Conservation (phyloP, 2,329 filamentous ascomycete species). For the Fusarium denticulatum region DNA sequence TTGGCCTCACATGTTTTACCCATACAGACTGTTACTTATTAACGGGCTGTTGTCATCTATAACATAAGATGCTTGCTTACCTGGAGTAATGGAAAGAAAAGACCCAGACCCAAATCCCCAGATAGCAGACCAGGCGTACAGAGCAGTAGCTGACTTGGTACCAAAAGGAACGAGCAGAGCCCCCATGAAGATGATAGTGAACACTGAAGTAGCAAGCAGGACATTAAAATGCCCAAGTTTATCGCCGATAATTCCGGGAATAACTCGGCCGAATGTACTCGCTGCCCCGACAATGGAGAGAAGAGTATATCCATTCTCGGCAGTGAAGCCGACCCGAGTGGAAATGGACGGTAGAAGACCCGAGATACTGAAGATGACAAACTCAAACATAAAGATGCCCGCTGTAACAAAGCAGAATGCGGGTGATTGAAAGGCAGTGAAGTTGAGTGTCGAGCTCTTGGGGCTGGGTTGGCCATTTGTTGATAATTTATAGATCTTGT, state of each 20-base stretch:
- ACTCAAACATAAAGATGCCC: slow-evolving; percentile 58
- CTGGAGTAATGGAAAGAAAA: slow-evolving; percentile 55
- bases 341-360: slow-evolving; percentile 59
- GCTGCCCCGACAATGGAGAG: slow-evolving; percentile 56
- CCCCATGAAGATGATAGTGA: slow-evolving; percentile 54
- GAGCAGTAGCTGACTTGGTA: slow-evolving; percentile 48
- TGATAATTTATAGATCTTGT: slow-evolving; percentile 30
- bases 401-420: slow-evolving; percentile 54
- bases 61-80: slow-evolving; percentile 13
- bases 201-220: slow-evolving; percentile 33
- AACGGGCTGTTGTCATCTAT: not conserved
- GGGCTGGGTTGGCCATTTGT: slow-evolving; percentile 5
- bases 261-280: slow-evolving; percentile 54
- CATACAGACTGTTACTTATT: slow-evolving; percentile 51
- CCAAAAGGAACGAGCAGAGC: slow-evolving; percentile 58
- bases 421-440: slow-evolving; percentile 52
- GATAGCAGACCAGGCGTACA: slow-evolving; percentile 57
- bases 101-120: slow-evolving; percentile 61
- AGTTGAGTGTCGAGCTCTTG: slow-evolving; percentile 47
- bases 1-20: slow-evolving; percentile 58
- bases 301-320: slow-evolving; percentile 54
- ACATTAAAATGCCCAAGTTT: slow-evolving; percentile 56
- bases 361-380: slow-evolving; percentile 59
- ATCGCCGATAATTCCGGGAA: slow-evolving; percentile 56
- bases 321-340: slow-evolving; percentile 47